Evolutionary conservation across 352 stramenopile species (phyloP), one percentile per base, ranked within the genome.

Genomic region (Phytophthora pini): DNA sequence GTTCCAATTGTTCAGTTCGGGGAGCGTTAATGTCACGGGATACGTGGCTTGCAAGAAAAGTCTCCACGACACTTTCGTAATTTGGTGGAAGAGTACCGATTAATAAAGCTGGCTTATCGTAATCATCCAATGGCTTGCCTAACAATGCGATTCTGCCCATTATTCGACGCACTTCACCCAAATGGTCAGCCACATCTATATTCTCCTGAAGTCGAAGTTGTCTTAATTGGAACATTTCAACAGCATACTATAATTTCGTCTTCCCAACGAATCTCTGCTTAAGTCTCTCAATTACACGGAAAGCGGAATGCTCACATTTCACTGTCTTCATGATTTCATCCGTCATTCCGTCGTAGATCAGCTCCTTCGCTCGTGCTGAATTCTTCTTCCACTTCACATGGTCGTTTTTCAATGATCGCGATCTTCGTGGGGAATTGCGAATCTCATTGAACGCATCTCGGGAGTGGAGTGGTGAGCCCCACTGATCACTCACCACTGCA

Each of bases 251-350:
- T 12, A 65, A 58, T 45, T 49, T 56, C 10, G 44, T 55, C 8
- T 63, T 63, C 8, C 44, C 32, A 2, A 63, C 22, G 20, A 63
- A 58, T 32, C 57, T 32, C 48, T 45, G 24, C 8, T 60, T 66
- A 27, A 66, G 17, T 11, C 49, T 13, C 40, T 66, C 48, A 49
- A 66, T 10, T 1, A 55, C 49, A 36, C 32, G 31, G 11, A 54
- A 60, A 8, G 39, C 22, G 13, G 56, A 43, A 4, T 22, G 24
- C 36, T 51, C 46, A 27, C 31, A 65, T 9, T 65, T 65, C 15
- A 65, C 56, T 5, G 56, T 57, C 29, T 65, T 65, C 46, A 65
- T 51, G 5, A 65, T 54, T 4, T 61, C 15, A 31, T 61, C 24
- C 4, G 59, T 56, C 51, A 66, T 61, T n/a, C n/a, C 6, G 22